These are phyloP conservation scores for Gentiana straminea DNA, from an alignment of 257 asterid species.

Conservation along the genomic window DNA sequence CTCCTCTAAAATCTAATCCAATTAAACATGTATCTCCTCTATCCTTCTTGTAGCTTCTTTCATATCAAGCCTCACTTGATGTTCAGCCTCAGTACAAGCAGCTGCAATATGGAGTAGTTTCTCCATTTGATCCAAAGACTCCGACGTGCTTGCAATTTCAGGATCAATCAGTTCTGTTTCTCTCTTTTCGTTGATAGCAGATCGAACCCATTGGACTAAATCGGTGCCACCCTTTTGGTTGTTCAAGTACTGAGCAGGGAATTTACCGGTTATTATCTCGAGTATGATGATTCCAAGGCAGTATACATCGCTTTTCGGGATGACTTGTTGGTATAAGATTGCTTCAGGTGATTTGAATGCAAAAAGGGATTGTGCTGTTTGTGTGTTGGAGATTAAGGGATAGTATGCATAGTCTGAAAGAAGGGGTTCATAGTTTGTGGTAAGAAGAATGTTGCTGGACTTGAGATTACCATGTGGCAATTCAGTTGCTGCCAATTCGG, in stretches of 20 bases:
- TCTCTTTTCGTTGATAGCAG: slow-evolving; percentile 34
- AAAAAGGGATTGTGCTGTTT: slow-evolving; percentile 37
- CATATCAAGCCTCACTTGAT: slow-evolving; percentile 40
- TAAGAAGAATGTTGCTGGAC: slow-evolving; percentile 74
- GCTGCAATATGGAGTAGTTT: slow-evolving; percentile 47
- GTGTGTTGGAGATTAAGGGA: slow-evolving; percentile 48
- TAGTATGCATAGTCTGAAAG: slow-evolving; percentile 66
- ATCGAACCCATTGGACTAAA: slow-evolving; percentile 51
- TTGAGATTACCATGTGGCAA: slow-evolving; percentile 92
- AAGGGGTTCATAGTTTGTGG: slow-evolving; percentile 48
- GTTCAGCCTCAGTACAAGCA: slow-evolving; percentile 49
- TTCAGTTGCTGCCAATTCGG: slow-evolving; percentile 41
- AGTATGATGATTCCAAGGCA: slow-evolving; percentile 72
- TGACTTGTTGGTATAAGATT: slow-evolving; percentile 33
- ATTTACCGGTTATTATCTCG: slow-evolving; percentile 64
- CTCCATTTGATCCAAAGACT: slow-evolving; percentile 40
- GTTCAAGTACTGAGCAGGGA: slow-evolving; percentile 71
- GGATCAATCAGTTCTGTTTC: slow-evolving; percentile 62
- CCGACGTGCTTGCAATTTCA: slow-evolving; percentile 26
- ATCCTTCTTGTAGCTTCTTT: slow-evolving; percentile 57
- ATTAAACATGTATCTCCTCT: slow-evolving; percentile 45
- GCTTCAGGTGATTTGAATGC: slow-evolving; percentile 71
- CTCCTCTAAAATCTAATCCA: neutral
- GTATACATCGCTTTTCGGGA: slow-evolving; percentile 76
- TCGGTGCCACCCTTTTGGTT: slow-evolving; percentile 82